phyloP scores from a whole-genome alignment of 345 rosid genomes.

The Psidium guajava region DNA sequence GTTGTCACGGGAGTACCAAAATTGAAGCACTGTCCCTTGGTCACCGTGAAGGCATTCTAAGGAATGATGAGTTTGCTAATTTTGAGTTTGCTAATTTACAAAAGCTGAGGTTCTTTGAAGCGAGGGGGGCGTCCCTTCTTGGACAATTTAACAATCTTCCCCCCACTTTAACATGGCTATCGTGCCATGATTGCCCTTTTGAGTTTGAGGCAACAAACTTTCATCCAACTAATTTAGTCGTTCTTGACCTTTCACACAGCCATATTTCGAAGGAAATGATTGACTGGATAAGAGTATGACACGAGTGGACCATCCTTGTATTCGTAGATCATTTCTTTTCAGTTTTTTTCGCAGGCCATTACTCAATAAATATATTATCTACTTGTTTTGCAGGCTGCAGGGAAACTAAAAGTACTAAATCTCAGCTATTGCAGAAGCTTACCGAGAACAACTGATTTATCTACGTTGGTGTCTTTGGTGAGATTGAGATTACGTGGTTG shows the following conservation, averaged over 20 bases:
- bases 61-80: not conserved
- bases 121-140: rapidly evolving
- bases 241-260: no score
- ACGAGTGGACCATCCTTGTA: no score
- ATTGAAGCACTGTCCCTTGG: not conserved
- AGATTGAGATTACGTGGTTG: rapidly evolving
- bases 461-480: not conserved
- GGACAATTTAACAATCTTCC: not conserved
- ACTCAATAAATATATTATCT: not conserved
- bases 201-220: no score
- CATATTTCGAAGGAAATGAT: no score
- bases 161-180: no score
- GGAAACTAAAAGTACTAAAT: not conserved
- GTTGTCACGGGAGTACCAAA: not conserved
- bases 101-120: not conserved
- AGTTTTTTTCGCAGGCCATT: no score
- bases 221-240: no score
- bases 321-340: no score
- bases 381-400: not conserved
- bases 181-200: no score
- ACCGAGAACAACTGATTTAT: rapidly evolving
- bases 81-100: not conserved
- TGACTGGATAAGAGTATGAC: no score
- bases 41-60: not conserved
- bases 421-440: rapidly evolving